Percentiles rank a stretch among this genome's conserved stretches.
Conservation (phyloP, 2,329 filamentous ascomycete species). For the Ophiostoma sp. region DNA sequence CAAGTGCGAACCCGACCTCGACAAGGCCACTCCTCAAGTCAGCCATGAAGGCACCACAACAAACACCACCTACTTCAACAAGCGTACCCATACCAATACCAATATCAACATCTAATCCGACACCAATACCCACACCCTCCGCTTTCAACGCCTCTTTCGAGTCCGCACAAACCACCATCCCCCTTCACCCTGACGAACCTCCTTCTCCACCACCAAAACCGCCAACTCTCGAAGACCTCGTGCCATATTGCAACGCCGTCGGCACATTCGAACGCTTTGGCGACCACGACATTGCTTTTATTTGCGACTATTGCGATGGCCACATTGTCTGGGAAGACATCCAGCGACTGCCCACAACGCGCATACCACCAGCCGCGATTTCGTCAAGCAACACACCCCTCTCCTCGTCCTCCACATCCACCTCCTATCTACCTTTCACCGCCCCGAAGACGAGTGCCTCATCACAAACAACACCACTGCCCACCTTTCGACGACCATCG, state of each 20-base stretch:
- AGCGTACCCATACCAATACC: not conserved
- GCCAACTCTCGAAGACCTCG: slow-evolving; percentile 49
- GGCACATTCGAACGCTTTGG: slow-evolving; percentile 59
- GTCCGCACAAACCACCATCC: slow-evolving; percentile 18
- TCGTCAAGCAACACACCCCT: not conserved
- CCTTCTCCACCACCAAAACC: slow-evolving; percentile 16
- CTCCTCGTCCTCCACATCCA: not conserved
- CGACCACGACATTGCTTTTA: slow-evolving; percentile 56
- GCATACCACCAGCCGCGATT: slow-evolving; percentile 38
- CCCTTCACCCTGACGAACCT: slow-evolving; percentile 13
- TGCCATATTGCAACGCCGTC: slow-evolving; percentile 50
- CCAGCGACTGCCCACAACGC: slow-evolving; percentile 51
- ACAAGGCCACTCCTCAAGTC: not conserved
- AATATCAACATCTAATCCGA: not conserved
- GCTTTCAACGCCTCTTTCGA: not conserved
- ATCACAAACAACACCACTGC: not conserved
- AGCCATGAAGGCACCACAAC: not conserved
- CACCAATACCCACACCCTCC: not conserved
- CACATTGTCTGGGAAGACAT: slow-evolving; percentile 61
- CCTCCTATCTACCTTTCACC: not conserved
- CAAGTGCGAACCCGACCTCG: not conserved
- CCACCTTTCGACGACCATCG: not conserved
- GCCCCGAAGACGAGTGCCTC: not conserved
- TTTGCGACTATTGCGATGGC: slow-evolving; percentile 63
- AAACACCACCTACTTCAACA: not conserved